phyloP scores from a whole-genome alignment of 2,329 filamentous ascomycete genomes.

The Eutypella sp. region DNA sequence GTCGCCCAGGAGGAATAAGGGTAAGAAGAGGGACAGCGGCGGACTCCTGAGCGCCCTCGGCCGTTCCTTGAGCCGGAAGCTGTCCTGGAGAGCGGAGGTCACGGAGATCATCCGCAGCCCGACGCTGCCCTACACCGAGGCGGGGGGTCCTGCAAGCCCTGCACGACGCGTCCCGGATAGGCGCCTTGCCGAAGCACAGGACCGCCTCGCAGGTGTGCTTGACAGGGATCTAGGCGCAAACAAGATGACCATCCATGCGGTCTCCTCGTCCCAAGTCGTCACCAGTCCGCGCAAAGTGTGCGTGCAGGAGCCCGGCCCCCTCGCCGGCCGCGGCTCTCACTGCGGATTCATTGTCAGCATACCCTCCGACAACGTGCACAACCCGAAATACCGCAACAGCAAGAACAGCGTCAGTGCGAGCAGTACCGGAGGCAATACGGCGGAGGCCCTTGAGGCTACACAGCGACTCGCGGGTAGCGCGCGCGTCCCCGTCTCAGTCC shows the following conservation, averaged over 20 bases:
- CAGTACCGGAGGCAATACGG: neutral
- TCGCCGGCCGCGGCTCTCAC: neutral
- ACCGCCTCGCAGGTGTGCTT: neutral
- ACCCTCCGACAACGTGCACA: conserved; percentile 11
- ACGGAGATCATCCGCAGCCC: conserved; percentile 18
- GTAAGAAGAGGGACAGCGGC: conserved; percentile 9
- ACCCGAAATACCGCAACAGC: conserved; percentile 9
- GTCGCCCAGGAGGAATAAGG: conserved; percentile 18
- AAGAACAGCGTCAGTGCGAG: neutral
- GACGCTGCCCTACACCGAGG: conserved; percentile 23
- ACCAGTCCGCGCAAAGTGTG: neutral
- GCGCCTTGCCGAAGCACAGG: neutral
- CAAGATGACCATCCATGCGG: too few relatives aligned
- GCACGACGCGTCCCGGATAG: neutral
- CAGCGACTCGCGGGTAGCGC: conserved; percentile 22
- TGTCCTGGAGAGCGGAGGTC: conserved; percentile 15
- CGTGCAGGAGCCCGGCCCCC: neutral
- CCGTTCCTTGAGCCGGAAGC: conserved; percentile 19
- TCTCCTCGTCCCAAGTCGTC: too few relatives aligned
- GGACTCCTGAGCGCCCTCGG: conserved; percentile 17
- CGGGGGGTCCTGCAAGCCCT: neutral
- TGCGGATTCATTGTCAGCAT: neutral
- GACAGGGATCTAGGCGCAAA: neutral
- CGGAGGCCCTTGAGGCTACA: conserved; percentile 17
- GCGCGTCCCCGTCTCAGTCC: conserved; percentile 13